Base-by-base conservation (phyloP, 2,329 filamentous ascomycete species). In the Biscogniauxia sp. region DNA sequence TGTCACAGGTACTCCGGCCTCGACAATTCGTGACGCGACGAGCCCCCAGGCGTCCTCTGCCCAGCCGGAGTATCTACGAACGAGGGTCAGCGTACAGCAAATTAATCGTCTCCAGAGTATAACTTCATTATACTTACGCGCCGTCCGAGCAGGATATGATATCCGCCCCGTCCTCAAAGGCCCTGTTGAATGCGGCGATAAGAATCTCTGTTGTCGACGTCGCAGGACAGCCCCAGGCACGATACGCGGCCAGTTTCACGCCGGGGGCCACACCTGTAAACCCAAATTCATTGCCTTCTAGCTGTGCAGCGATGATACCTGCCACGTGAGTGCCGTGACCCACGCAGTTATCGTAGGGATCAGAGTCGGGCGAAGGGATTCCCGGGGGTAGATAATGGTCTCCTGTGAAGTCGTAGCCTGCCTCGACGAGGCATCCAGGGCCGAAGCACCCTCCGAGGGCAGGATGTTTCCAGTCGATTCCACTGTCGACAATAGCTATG, bases 381-480 rank as follows among this genome's bases (percentile, higher is more conserved):
- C 59, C 60, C 19, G 55, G 60, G 2, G 59, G 57, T 3, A 54
- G 53, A 23, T 71, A 74, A 37, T 73, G 71, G 57, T 81, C 77
- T 4, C 79, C 80, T 5, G 78, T 74, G 57, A 83, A 74, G 58
- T 83, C 80, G 60, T 76, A 79, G 2, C 82, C 82, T 61, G 76
- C 76, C 6, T 74, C 73, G 9, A 84, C 76, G 26, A 81, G 73
- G 64, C 76, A 82, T 0, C 79, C 81, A 17, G 74, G 66, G 2
- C 82, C 82, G 61, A 84, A 84, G 56, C 81, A 80, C 3, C 81
- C 81, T 11, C 82, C 82, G 1, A 85, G 76, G 7, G 80, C 79
- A 13, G 80, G 37, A n/a, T 45, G 37, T n/a, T 68, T 74, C 66
- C 84, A 84, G 66, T 84, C 82, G 25, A 83, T 72, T 2, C 65